Base-by-base conservation (phyloP, 768 basidiomycete genomes). In the Hygrocybe punicea region DNA sequence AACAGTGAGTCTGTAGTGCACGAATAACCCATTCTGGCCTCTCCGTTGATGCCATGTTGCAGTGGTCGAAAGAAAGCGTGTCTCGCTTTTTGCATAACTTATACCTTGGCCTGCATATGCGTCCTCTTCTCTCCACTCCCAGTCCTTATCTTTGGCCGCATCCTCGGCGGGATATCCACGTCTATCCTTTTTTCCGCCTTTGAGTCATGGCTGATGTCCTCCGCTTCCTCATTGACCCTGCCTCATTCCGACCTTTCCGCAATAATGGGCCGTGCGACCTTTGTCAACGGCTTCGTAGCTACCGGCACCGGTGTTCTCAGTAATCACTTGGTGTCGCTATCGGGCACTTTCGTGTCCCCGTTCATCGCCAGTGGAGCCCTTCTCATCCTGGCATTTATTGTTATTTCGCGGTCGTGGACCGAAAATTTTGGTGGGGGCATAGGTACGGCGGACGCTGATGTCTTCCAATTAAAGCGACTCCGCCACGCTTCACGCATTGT, bases 171-270 rank as follows among this genome's bases (percentile, higher is more conserved):
- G 1, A 66, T 87, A 39, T 86, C 88, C 1, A 89, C 88, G 0
- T 84, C 87, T 17, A 89, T 89, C 60, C 79, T 89, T 34, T 89
- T 84, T 71, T 86, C 85, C 11, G 84, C 81, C 6, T 89, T 90
- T 61, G 88, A 91, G 62, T 84, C 87, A 21, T 91, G 89, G 89
- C 73, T 91, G 47, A 78, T 90, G 46, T 84, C 86, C 3, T 78
- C 86, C 1, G 74, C 84, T 14, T 79, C 80, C 21, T 69, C 77
- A 11, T 62, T 80, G 8, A 73, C 77, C 1, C 73, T 90, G 7
- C 73, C 83, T 1, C 76, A 81, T 7, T 69, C 78, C 10, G 84
- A 86, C 48, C 77, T 91, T 6, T 87, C 85, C 33, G 76, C 69
- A 19, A 88, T 89, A 59, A 81, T 91, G 71, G 89, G 89, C 11